Base-by-base conservation (phyloP, 495 filamentous ascomycete genomes). In the Staphylotrichum tortipilum region DNA sequence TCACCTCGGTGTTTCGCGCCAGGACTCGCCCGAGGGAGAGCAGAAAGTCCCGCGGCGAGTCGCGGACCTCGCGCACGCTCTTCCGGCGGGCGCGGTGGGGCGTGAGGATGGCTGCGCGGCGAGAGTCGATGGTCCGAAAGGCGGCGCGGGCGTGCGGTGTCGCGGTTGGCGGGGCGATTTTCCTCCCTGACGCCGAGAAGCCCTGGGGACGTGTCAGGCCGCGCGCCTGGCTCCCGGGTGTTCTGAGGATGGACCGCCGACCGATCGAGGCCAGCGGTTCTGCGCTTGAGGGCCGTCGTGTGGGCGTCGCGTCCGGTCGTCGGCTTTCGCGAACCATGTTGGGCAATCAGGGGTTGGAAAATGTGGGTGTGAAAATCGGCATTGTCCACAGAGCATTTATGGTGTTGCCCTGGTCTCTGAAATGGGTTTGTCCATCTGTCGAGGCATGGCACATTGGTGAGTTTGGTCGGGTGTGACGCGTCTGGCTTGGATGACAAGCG, bases 31-130 rank as follows among this genome's bases (percentile, higher is more conserved):
- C 82, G 9, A 92, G 70, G 45, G 80, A 78, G 23, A 80, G 75
- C 24, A 91, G 61, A 18, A 81, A 70, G 60, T 89, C 82, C 46
- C 85, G 80, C 6, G 85, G 85, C 6, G 87, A 88, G 63, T 89
- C 86, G 37, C 86, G 77, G 58, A 84, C 80, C 51, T 83, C 70
- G 34, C 80, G 74, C 18, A 78, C 71, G 54, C 84, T 89, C 47
- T 76, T 75, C 44, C 86, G 72, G 3, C 84, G 76, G n/a, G 78
- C 73, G 21, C 77, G 83, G 22, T 65, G 62, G 18, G 87, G 85
- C 0, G 86, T 90, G 50, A 82, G 66, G 29, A 74, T 76, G n/a
- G 82, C 84, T n/a, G 83, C 78, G 31, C 84, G 79, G 37, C 86
- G 81, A 54, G 76, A 72, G 58, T 88, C 80, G 42, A 87, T 76